Base-by-base conservation (phyloP, 345 rosid species). In the Brassica incana region DNA sequence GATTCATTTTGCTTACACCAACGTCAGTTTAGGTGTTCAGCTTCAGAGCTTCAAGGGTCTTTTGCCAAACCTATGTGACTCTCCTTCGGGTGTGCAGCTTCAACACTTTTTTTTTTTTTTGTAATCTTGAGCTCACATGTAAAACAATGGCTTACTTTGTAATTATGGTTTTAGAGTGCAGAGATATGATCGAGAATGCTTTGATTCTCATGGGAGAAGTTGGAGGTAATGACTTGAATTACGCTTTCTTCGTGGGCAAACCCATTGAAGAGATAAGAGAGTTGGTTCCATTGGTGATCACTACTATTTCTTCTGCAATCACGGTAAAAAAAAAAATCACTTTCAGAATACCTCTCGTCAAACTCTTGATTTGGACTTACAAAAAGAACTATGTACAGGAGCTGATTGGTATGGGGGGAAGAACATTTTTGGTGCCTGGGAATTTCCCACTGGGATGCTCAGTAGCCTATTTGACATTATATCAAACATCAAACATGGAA, bases 201-300 rank as follows among this genome's bases (percentile, higher is more conserved):
- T 68, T 87, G 78, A 71, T 89, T 78, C 83, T 86, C 2, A 71
- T 87, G 85, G 92, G 92, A 82, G 89, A 87, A 59, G 83, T 89
- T 45, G 92, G 92, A 35, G 90, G 90, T 10, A 89, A 89, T 10
- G 90, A 89, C 36, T 84, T 80, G 66, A 80, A 81, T 25, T 38
- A 79, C 64, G 74, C 75, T 48, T 73, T 6, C 3, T 2, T 15
- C 7, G 65, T 60, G 33, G 61, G 74, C 29, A 75, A 60, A 72
- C 56, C 52, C 71, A 10, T 43, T 15, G 69, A 82, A 64, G 82
- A 68, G 58, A 60, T 77, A 18, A 83, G 12, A 43, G 78, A 78
- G 14, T 36, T 85, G 3, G 84, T 86, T 36, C 92, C 90, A 23
- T 62, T 64, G 0, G 84, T 87, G 3, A 63, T 82, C 20, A n/a